Conservation (phyloP, 176 grass and related monocot species). For the Ampelocalamus luodianensis region DNA sequence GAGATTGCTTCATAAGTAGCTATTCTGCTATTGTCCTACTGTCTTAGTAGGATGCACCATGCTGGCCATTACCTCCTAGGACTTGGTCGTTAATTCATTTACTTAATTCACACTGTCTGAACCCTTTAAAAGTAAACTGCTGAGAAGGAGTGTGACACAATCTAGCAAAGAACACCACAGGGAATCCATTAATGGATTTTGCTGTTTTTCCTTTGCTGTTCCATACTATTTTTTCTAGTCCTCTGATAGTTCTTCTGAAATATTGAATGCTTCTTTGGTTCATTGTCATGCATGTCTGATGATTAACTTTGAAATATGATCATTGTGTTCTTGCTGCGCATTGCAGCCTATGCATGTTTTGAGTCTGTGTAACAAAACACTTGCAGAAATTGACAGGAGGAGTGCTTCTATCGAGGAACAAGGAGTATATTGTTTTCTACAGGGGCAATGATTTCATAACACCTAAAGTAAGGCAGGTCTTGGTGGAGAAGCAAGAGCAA, state of each 20-base stretch:
- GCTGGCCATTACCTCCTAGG: not conserved
- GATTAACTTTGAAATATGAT: constrained; percentile 8
- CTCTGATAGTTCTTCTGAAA: not conserved
- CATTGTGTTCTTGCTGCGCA: not conserved
- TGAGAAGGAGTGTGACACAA: not conserved
- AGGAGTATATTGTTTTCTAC: constrained; percentile 89
- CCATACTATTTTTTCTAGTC: constrained; percentile 11
- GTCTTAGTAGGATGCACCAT: not conserved
- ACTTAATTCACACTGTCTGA: constrained; percentile 5
- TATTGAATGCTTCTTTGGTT: constrained; percentile 36
- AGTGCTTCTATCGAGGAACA: constrained; percentile 91
- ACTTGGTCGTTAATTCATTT: not conserved
- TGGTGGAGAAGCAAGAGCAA: constrained; percentile 72
- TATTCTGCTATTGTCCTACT: constrained; percentile 1
- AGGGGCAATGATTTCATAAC: constrained; percentile 92
- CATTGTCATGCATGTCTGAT: not conserved
- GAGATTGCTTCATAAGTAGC: constrained; percentile 17
- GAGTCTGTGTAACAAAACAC: constrained; percentile 39
- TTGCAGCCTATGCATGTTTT: constrained; percentile 36
- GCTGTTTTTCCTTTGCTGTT: not conserved
- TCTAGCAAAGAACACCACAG: not conserved
- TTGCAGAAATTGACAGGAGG: constrained; percentile 96
- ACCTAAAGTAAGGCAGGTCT: constrained; percentile 68
- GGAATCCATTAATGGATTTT: not conserved
- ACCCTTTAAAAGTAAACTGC: not conserved